A percentile compares a stretch with the other conserved stretches of the same genome.
Evolutionary conservation across 139 green algal genomes (phyloP).

Genomic region (Gonium pectorale): DNA sequence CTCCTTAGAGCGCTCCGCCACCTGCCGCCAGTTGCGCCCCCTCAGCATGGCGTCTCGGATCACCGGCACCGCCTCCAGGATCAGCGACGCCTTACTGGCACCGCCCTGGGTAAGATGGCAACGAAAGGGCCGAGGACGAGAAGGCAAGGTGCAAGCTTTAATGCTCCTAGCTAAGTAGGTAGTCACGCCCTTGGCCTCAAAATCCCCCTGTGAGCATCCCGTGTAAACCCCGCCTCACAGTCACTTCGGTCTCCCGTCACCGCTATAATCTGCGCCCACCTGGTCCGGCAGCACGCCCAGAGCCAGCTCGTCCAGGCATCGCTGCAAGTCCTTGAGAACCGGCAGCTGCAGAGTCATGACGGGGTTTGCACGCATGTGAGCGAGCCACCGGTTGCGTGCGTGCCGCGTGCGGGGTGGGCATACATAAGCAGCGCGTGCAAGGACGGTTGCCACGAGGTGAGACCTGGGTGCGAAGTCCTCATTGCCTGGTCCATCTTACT

Average conservation of each 20-base stretch:
- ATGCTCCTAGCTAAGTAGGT: too few species aligned
- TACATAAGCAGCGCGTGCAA: too few species aligned
- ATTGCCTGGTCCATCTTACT: too few species aligned
- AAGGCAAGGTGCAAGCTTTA: too few species aligned
- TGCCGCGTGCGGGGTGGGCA: too few species aligned
- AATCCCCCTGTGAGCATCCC: too few species aligned
- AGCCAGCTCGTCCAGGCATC: constrained; percentile 82
- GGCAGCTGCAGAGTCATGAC: not conserved
- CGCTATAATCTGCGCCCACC: constrained; percentile 16
- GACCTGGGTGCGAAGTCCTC: too few species aligned
- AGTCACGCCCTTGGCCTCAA: too few species aligned
- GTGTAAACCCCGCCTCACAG: too few species aligned
- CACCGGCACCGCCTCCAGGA: constrained; percentile 78
- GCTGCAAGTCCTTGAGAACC: constrained; percentile 73
- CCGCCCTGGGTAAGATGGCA: not conserved
- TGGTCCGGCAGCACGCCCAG: constrained; percentile 55
- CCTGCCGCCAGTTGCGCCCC: constrained; percentile 63
- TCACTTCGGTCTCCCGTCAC: too few species aligned
- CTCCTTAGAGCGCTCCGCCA: constrained; percentile 51
- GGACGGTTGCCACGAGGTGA: too few species aligned
- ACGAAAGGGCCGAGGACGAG: not conserved
- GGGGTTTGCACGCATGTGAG: not conserved
- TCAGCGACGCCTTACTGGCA: constrained; percentile 53
- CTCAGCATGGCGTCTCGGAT: constrained; percentile 65
- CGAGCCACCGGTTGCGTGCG: not conserved